Evolutionary conservation across 495 filamentous ascomycete species (phyloP), one percentile per base, ranked within the genome.

Genomic region (Niebla homalea): DNA sequence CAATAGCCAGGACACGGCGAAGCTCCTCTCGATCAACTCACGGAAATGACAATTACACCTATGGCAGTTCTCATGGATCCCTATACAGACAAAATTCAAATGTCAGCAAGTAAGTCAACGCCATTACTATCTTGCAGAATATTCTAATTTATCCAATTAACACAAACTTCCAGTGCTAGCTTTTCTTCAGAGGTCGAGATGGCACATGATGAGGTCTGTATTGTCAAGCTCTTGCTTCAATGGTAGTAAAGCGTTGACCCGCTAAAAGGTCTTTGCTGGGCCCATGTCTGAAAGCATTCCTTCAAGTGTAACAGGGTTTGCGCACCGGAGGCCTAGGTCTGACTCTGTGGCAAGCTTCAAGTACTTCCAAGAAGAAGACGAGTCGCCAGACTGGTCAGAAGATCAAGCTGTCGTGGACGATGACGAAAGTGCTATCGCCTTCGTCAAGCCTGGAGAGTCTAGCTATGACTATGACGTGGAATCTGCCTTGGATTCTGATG

Each of bases 181-280:
- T 79, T 95, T 57, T 78, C 94, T 36, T 86, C 85, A 32, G 89
- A 96, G 63, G 90, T 99, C n/a, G 92, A 94, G 62, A 99, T 99
- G 92, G 93, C 92, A 22, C 87, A 89, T 41, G 85, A 95, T 62
- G 90, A 96, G 75, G 87, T 89, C 56, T 43, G 71, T 52, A 50
- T 36, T 35, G 37, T 35, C 48, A 8, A 48, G 39, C 16, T 19
- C n/a, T 21, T 12, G 6, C 32, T 44, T 11, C 6, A 23, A 4
- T 12, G 14, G 16, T 12, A 35, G 37, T 36, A 40, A 49, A 11
- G 10, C 43, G 36, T 52, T 45, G 54, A 37, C 50, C 18, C 37
- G 19, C 51, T 42, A 56, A 54, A 54, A 94, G 88, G 74, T 97
- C 16, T 98, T 89, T 64, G 79, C 92, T 26, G 92, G 92, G 1